These are phyloP conservation scores for Neovahlkampfia damariscottae DNA, from an alignment of 78 protist genomes.

Conservation along the genomic window DNA sequence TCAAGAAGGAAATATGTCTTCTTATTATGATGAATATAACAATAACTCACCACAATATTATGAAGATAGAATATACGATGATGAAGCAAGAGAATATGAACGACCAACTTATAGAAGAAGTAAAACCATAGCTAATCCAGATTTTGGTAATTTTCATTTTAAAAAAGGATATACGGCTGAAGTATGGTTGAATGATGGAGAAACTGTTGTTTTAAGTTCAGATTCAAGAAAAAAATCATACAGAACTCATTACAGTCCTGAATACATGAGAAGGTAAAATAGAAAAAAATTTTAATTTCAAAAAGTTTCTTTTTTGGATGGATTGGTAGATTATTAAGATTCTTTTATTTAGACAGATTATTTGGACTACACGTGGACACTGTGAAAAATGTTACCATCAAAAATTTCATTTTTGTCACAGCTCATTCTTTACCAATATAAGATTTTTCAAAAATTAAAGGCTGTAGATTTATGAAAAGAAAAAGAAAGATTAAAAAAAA, in stretches of 20 bases:
- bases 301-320: conserved; percentile 12
- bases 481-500: background rate
- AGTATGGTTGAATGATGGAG: conserved; percentile 2
- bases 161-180: background rate
- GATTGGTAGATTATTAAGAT: background rate
- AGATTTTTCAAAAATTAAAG: no score
- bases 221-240: background rate
- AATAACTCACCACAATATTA: background rate
- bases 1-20: no score
- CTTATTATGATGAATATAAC: no score
- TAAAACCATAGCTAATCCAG: background rate
- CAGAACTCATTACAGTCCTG: conserved; percentile 13
- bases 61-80: background rate
- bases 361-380: conserved; percentile 8
- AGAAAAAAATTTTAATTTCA: no score
- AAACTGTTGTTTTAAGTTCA: background rate
- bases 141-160: conserved; percentile 8
- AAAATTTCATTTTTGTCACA: background rate
- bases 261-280: background rate
- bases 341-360: background rate
- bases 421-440: background rate
- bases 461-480: no score
- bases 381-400: background rate
- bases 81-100: conserved; percentile 2
- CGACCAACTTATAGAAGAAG: background rate